These are phyloP conservation scores for Melanomma pulvis-pyrius DNA, from an alignment of 495 filamentous ascomycete species.

Conservation along the genomic window DNA sequence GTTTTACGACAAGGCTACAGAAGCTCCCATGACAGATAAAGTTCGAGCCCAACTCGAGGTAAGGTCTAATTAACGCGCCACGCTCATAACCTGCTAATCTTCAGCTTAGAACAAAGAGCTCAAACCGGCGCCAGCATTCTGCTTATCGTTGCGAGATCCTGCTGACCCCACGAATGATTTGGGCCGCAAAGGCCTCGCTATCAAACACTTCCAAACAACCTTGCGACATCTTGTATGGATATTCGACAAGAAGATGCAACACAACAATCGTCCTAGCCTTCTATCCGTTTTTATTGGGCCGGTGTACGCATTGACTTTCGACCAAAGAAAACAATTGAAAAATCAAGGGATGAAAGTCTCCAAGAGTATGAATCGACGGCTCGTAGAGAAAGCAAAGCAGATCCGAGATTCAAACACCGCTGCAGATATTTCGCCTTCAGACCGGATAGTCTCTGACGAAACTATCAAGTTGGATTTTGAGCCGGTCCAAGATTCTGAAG, in stretches of 20 bases:
- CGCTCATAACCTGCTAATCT: background rate
- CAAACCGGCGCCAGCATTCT: slow-evolving; percentile 38
- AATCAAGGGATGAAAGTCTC: background rate
- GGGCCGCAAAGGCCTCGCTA: slow-evolving; percentile 48
- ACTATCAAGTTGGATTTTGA: background rate
- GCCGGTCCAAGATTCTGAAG: background rate
- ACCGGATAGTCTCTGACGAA: background rate
- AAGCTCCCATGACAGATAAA: slow-evolving; percentile 17
- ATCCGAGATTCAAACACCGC: background rate
- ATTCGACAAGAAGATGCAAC: background rate
- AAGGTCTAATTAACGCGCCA: background rate
- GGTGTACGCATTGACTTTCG: background rate
- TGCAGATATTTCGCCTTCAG: background rate
- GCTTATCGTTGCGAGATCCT: slow-evolving; percentile 64
- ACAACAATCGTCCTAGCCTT: slow-evolving; percentile 1
- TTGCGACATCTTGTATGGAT: background rate
- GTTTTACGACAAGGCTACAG: slow-evolving; percentile 44
- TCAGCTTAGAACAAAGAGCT: background rate
- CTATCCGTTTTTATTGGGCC: background rate
- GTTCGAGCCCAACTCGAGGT: slow-evolving; percentile 17
- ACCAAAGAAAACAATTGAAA: slow-evolving; percentile 3
- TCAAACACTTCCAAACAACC: slow-evolving; percentile 50
- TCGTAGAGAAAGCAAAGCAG: background rate
- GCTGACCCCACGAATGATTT: slow-evolving; percentile 60
- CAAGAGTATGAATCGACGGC: background rate